phyloP scores from a whole-genome alignment of 2,329 filamentous ascomycete species.

The Clarireedia hainanense region DNA sequence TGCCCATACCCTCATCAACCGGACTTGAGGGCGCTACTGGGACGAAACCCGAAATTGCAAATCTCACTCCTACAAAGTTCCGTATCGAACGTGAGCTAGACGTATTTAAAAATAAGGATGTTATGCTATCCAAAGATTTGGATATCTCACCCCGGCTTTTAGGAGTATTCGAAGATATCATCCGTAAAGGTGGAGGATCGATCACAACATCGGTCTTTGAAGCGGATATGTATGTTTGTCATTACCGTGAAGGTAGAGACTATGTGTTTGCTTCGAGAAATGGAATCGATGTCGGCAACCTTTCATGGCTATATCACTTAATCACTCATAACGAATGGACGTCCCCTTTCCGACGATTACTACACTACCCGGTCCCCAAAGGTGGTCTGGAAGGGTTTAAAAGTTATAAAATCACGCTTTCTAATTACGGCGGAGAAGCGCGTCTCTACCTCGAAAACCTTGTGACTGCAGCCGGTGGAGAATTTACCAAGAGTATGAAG shows the following conservation, averaged over 20 bases:
- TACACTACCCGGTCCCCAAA: conserved; percentile 83
- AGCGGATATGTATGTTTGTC: conserved; percentile 80
- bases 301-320: conserved; percentile 89
- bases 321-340: conserved; percentile 87
- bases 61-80: conserved; percentile 36
- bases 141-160: conserved; percentile 59
- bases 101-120: conserved; percentile 69
- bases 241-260: conserved; percentile 72
- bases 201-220: conserved; percentile 57
- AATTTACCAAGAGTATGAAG: conserved; percentile 92
- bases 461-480: conserved; percentile 72
- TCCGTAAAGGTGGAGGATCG: conserved; percentile 62
- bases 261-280: conserved; percentile 68
- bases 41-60: conserved; percentile 34
- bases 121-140: conserved; percentile 72
- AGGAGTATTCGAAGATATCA: conserved; percentile 61
- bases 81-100: conserved; percentile 46
- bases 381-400: conserved; percentile 74
- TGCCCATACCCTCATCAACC: conserved; percentile 49
- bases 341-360: conserved; percentile 68
- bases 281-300: conserved; percentile 79
- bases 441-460: conserved; percentile 90
- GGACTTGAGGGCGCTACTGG: conserved; percentile 62
- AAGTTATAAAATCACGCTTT: conserved; percentile 73
- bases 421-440: conserved; percentile 93